A percentile compares a stretch with the other conserved stretches of the same genome.
phyloP scores from a whole-genome alignment of 2,329 filamentous ascomycete genomes.

The Dactylella cylindrospora region DNA sequence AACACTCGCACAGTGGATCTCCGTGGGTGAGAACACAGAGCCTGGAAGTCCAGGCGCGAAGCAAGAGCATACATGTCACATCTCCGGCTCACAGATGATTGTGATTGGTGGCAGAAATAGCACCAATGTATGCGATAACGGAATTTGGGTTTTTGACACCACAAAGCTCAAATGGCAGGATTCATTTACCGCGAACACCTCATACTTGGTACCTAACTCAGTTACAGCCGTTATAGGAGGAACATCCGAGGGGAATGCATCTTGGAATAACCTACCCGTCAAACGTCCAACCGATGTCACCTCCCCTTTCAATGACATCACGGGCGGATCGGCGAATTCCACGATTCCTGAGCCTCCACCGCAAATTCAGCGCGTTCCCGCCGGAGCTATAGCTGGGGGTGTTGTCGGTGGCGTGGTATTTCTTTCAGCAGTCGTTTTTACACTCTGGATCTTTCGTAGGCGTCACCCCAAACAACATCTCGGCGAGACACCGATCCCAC shows the following conservation, averaged over 20 bases:
- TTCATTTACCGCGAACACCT: neutral
- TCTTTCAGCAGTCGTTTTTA: neutral
- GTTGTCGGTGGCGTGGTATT: constrained; percentile 14
- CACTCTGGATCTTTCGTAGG: neutral
- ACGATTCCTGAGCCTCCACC: neutral
- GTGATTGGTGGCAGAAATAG: constrained; percentile 8
- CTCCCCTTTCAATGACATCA: constrained; percentile 20
- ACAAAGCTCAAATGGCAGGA: constrained; percentile 14
- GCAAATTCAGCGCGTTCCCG: no score
- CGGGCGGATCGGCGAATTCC: neutral
- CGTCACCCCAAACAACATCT: neutral
- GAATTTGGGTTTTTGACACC: constrained; percentile 31
- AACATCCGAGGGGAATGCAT: neutral
- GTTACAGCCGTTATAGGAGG: constrained; percentile 8
- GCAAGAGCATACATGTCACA: constrained; percentile 27
- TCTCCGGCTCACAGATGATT: constrained; percentile 19
- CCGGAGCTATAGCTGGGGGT: constrained; percentile 13
- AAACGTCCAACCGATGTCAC: constrained; percentile 1
- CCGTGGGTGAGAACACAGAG: neutral
- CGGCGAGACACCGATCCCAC: neutral
- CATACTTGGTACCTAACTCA: constrained; percentile 5
- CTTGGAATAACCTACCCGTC: constrained; percentile 14
- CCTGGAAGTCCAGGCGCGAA: constrained; percentile 5
- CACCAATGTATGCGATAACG: constrained; percentile 8
- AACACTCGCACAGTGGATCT: constrained; percentile 13